Percentiles rank a stretch among this genome's conserved stretches.
Evolutionary conservation across 2,329 filamentous ascomycete genomes (phyloP).

Genomic region (Cephalotrichum gorgonifer): DNA sequence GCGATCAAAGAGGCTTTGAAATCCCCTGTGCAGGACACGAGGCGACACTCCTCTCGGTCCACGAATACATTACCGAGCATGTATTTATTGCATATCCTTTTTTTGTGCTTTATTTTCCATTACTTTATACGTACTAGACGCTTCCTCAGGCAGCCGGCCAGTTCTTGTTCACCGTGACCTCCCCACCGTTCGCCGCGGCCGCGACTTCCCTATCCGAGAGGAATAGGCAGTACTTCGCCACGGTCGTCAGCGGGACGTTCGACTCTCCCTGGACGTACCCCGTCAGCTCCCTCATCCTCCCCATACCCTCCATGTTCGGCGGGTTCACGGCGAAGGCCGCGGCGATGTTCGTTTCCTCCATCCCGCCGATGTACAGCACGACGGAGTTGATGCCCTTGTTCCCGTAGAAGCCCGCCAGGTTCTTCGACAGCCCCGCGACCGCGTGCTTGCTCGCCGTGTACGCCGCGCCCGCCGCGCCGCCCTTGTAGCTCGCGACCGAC

Average conservation of each 20-base stretch:
- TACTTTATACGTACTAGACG: neutral
- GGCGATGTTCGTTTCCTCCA: slow-evolving; percentile 40
- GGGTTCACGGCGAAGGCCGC: slow-evolving; percentile 27
- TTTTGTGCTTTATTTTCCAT: neutral
- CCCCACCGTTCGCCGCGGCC: slow-evolving; percentile 19
- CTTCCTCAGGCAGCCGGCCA: slow-evolving; percentile 20
- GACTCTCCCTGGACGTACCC: slow-evolving; percentile 18
- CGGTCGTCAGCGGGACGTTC: slow-evolving; percentile 19
- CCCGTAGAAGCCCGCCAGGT: slow-evolving; percentile 45
- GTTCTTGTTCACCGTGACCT: slow-evolving; percentile 22
- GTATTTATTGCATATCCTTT: neutral
- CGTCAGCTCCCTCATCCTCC: slow-evolving; percentile 13
- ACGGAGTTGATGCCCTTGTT: slow-evolving; percentile 41
- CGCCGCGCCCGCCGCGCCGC: slow-evolving; percentile 29
- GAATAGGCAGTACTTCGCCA: slow-evolving; percentile 28
- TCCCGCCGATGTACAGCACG: slow-evolving; percentile 40
- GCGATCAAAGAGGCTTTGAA: no score
- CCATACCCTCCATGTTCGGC: slow-evolving; percentile 20
- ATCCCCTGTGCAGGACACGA: no score
- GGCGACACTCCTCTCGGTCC: no score
- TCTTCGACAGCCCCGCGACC: slow-evolving; percentile 42
- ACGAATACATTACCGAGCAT: no score
- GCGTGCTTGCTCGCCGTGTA: slow-evolving; percentile 46
- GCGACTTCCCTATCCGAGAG: slow-evolving; percentile 22
- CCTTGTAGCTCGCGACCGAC: slow-evolving; percentile 32